Evolutionary conservation across 2,329 filamentous ascomycete species (phyloP).

Genomic region (Basipetospora chlamydospora): DNA sequence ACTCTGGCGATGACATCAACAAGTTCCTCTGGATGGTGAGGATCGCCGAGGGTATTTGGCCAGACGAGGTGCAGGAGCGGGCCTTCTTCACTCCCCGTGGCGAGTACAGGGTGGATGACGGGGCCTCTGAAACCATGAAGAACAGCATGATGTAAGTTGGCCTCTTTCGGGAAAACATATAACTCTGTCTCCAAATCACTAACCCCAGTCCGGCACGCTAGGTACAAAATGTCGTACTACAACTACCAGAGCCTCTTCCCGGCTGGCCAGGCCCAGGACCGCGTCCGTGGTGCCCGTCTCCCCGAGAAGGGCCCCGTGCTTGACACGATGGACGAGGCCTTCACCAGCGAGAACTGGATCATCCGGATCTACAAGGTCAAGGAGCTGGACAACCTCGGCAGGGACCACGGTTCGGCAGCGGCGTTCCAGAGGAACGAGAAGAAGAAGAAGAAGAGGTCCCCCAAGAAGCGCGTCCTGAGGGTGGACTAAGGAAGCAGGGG

Average conservation of each 20-base stretch:
- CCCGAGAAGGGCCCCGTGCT: slow-evolving; percentile 78
- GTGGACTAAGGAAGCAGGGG: slow-evolving; percentile 40
- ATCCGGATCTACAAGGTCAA: slow-evolving; percentile 99
- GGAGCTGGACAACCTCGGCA: slow-evolving; percentile 88
- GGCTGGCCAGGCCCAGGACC: slow-evolving; percentile 74
- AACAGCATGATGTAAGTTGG: slow-evolving; percentile 88
- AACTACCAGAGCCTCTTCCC: slow-evolving; percentile 92
- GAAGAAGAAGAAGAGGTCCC: slow-evolving; percentile 73
- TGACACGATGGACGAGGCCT: slow-evolving; percentile 86
- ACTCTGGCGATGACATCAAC: slow-evolving; percentile 98
- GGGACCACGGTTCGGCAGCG: slow-evolving; percentile 59
- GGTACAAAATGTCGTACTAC: slow-evolving; percentile 99
- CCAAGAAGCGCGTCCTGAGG: slow-evolving; percentile 46
- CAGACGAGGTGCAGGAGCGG: slow-evolving; percentile 95
- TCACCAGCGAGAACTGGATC: slow-evolving; percentile 99
- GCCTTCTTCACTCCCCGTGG: slow-evolving; percentile 89
- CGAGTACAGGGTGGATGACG: slow-evolving; percentile 88
- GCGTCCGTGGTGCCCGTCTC: slow-evolving; percentile 67
- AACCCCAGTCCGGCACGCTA: too few species aligned
- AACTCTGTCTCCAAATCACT: too few species aligned
- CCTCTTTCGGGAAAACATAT: neutral
- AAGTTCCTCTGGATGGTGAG: slow-evolving; percentile 99
- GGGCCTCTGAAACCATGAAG: slow-evolving; percentile 92
- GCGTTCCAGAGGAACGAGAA: slow-evolving; percentile 69
- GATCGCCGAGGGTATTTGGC: slow-evolving; percentile 98